Evolutionary conservation across 257 asterid species (phyloP).

Genomic region (Euphrasia confusa): DNA sequence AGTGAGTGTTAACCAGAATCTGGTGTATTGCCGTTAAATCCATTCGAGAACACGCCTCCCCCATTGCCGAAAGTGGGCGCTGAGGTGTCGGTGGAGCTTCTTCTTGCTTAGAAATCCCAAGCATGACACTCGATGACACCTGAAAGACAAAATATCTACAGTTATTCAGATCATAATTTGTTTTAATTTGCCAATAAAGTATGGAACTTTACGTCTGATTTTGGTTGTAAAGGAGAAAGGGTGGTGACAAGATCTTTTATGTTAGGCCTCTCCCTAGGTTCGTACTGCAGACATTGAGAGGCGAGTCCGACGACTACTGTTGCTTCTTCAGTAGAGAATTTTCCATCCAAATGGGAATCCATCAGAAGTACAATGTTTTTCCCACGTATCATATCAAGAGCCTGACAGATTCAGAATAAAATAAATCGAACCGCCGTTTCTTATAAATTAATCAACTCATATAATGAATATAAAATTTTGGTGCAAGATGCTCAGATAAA

Average conservation of each 20-base stretch:
- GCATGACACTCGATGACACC: conserved; percentile 53
- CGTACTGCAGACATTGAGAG: conserved; percentile 78
- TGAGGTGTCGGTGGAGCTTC: conserved; percentile 46
- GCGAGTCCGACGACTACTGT: conserved; percentile 79
- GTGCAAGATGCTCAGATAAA: too few relatives aligned
- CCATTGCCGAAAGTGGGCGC: conserved; percentile 55
- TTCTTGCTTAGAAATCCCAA: conserved; percentile 46
- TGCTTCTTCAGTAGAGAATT: conserved; percentile 81
- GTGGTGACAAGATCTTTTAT: conserved; percentile 61
- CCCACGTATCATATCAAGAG: conserved; percentile 89
- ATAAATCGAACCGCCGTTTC: background rate
- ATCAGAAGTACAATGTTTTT: conserved; percentile 70
- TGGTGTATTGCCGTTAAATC: conserved; percentile 84
- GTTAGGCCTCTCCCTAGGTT: conserved; percentile 83
- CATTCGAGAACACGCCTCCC: conserved; percentile 72
- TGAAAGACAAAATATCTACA: conserved; percentile 23
- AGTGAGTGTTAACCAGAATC: conserved; percentile 38
- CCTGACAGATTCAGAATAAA: conserved; percentile 36
- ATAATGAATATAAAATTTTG: too few relatives aligned
- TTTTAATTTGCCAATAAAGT: background rate
- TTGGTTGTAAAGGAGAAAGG: conserved; percentile 69
- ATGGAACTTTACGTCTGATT: conserved; percentile 55
- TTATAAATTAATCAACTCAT: background rate
- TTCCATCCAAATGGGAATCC: conserved; percentile 95
- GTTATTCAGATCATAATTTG: background rate